Base-by-base conservation (phyloP, 2,329 filamentous ascomycete species). In the Monilinia laxa region DNA sequence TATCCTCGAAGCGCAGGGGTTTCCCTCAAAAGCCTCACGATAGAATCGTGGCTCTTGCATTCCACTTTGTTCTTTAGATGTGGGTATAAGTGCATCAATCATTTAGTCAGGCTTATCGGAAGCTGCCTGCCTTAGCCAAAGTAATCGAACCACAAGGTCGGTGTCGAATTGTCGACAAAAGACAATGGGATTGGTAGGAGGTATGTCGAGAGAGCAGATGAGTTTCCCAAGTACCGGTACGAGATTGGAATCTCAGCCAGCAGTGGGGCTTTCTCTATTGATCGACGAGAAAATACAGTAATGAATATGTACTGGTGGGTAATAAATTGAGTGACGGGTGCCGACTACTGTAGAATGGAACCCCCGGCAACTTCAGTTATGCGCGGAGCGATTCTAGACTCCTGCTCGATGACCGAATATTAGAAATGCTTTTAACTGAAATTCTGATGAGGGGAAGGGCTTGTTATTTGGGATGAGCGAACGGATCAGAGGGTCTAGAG, bases 1-100 rank as follows among this genome's bases (percentile, higher is more conserved):
- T 58, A 71, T 72, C 66, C 73, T 72, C 60, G 71, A 71, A 62
- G 62, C 68, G 18, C 52, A 65, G 40, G 69, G 69, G 68, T 70
- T 68, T 58, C 68, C 45, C 38, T 72, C 70, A 57, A 70, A 67
- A 23, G 60, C 25, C 49, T 68, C 62, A 7, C 68, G 62, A 54
- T 64, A 40, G 35, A 62, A 51, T 47, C 62, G 64, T 70, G 62
- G 68, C 23, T 71, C 70, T 54, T 72, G 71, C 73, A 73, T 73
- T 57, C 65, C 69, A 71, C 68, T 65, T 63, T 63, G 25, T 52
- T 68, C 52, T n/a, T 45, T 14, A 16, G 42, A 38, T 35, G 55
- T 58, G 54, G 54, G 31, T 47, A 47, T 28, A 31, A 59, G 20
- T 65, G 52, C 53, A 58, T 58, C 54, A 65, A 65, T 28, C 62